phyloP scores from a whole-genome alignment of 441 rosid genomes.

The Populus hybrid region DNA sequence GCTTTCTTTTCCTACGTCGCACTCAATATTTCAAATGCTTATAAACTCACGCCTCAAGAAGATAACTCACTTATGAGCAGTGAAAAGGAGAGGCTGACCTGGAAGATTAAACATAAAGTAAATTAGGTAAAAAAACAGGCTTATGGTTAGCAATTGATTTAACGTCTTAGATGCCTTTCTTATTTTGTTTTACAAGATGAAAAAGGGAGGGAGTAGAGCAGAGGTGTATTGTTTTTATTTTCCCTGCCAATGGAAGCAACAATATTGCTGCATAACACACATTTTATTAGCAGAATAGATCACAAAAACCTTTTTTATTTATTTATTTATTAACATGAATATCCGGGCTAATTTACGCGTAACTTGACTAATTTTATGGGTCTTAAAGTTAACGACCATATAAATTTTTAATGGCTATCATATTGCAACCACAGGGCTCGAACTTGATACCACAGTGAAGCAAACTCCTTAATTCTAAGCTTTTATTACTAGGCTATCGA shows the following conservation, averaged over 20 bases:
- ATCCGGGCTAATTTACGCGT: no score
- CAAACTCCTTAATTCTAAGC: no score
- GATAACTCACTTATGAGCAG: not conserved
- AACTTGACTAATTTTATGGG: no score
- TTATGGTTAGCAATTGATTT: not conserved
- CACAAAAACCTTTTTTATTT: no score
- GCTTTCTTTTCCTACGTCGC: constrained; percentile 43
- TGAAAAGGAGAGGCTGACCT: no score
- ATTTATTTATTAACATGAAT: no score
- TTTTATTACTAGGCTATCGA: no score
- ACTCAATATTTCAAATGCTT: constrained; percentile 32
- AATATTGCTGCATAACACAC: not conserved
- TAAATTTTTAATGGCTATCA: no score
- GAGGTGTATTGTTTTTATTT: not conserved
- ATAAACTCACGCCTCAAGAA: constrained; percentile 21
- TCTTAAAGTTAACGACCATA: no score
- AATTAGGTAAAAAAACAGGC: not conserved
- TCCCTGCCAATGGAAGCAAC: not conserved
- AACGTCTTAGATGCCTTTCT: not conserved
- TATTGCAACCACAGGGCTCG: no score
- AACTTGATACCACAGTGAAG: no score
- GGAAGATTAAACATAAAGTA: not conserved
- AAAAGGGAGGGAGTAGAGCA: not conserved
- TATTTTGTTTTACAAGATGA: not conserved
- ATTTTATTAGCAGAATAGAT: no score